Evolutionary conservation across 306 rosid genomes (phyloP), one percentile per base, ranked within the genome.

Genomic region (Pueraria montana): DNA sequence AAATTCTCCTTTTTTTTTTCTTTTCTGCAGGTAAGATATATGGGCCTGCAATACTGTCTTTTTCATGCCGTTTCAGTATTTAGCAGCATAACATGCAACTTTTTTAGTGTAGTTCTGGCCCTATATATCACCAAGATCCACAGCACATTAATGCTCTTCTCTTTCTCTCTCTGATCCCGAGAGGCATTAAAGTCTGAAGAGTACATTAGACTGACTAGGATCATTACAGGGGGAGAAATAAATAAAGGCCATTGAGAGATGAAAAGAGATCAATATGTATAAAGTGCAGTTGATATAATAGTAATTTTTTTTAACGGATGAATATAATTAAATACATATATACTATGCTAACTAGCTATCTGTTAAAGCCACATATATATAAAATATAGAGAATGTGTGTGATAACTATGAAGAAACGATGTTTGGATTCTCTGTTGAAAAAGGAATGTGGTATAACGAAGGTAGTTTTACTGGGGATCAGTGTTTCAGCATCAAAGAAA

Each of bases 81-180:
- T 46, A 70, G 84, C 85, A 81, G 82, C 62, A 16, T 27, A 48
- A 75, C 82, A 76, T 84, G 87, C 81, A 87, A 84, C 91, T 84
- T 87, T 85, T 90, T 88, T 86, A 71, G 94, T 88, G 91, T 77
- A 82, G 88, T 72, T 83, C 83, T 74, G 92, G 80, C 82, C 90
- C 87, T 83, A 73, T 81, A 64, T 61, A 65, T 80, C 87, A 43
- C 84, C 73, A 79, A 69, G 84, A 79, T 59, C 81, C 82, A 73
- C 75, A 73, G 55, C 84, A 82, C 27, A 70, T 68, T 55, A 49
- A 20, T 74, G 74, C 62, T 23, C 13, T 23, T 64, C 76, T 67
- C 55, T 78, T 67, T 65, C 79, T 43, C 75, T 63, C 85, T 77
- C 86, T 52, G 86, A 85, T 85, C 86, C 88, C 85, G 80, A 81